These are phyloP conservation scores for Lanmaoa pseudosensibilis DNA, from an alignment of 768 basidiomycete genomes.

Conservation along the genomic window DNA sequence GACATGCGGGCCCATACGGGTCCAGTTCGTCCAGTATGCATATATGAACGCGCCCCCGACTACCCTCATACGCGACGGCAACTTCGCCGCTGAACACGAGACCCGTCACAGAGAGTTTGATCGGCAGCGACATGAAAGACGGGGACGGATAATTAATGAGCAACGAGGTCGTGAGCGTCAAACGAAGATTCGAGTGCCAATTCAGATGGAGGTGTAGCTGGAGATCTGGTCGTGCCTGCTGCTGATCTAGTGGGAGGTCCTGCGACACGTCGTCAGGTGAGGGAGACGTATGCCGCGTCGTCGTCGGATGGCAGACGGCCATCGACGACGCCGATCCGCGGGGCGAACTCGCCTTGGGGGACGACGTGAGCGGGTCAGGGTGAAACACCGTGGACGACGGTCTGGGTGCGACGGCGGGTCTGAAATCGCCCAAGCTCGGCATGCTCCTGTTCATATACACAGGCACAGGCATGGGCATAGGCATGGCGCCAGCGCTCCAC, in stretches of 20 bases:
- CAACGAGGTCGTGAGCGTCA: constrained; percentile 89
- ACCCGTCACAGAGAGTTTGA: constrained; percentile 89
- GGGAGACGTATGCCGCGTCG: constrained; percentile 17
- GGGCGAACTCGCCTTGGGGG: constrained; percentile 21
- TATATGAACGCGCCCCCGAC: constrained; percentile 76
- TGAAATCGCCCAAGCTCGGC: constrained; percentile 41
- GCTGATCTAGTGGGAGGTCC: constrained; percentile 24
- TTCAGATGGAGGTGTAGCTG: constrained; percentile 85
- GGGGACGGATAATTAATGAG: constrained; percentile 97
- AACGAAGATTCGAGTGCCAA: constrained; percentile 85
- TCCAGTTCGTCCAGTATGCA: constrained; percentile 88
- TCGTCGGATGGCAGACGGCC: constrained; percentile 16
- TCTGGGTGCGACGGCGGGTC: constrained; percentile 31
- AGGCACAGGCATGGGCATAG: constrained; percentile 3
- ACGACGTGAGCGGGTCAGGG: constrained; percentile 35
- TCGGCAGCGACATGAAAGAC: constrained; percentile 95
- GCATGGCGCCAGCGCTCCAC: constrained; percentile 37
- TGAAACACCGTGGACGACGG: constrained; percentile 26
- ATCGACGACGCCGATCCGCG: constrained; percentile 14
- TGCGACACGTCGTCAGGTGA: constrained; percentile 1
- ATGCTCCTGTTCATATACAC: constrained; percentile 28
- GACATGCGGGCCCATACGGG: constrained; percentile 74
- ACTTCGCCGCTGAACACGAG: constrained; percentile 85
- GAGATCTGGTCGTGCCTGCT: constrained; percentile 54
- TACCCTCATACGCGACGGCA: constrained; percentile 89